Evolutionary conservation across 768 basidiomycete species (phyloP).

Genomic region (Lanmaoa pseudosensibilis): DNA sequence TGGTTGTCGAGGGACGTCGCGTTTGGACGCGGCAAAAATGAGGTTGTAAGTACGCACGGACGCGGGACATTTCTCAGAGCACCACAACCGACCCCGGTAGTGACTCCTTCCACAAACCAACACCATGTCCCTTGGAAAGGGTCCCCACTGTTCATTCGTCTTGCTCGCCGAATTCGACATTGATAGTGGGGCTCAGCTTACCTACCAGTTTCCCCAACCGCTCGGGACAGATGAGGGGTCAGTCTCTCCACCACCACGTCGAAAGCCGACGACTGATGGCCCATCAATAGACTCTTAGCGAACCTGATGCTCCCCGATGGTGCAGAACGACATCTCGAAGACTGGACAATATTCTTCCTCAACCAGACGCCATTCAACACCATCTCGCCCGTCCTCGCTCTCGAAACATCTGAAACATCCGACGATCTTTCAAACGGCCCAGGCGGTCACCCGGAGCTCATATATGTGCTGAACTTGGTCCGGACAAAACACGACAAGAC

Average conservation of each 20-base stretch:
- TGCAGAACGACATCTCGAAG: slow-evolving; percentile 90
- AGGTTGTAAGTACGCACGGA: slow-evolving; percentile 2
- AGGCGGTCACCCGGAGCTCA: slow-evolving; percentile 48
- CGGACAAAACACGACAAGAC: slow-evolving; percentile 89
- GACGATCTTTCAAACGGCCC: slow-evolving; percentile 29
- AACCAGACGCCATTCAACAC: slow-evolving; percentile 91
- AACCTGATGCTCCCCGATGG: slow-evolving; percentile 99
- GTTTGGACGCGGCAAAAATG: slow-evolving; percentile 6
- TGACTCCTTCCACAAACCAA: background rate
- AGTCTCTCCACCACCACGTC: slow-evolving; percentile 15
- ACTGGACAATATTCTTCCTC: slow-evolving; percentile 98
- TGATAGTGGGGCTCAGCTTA: slow-evolving; percentile 86
- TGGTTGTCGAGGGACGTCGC: slow-evolving; percentile 15
- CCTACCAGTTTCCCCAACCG: slow-evolving; percentile 95
- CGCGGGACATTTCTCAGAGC: slow-evolving; percentile 9
- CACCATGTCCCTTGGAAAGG: slow-evolving; percentile 54
- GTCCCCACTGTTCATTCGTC: slow-evolving; percentile 86
- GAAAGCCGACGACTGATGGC: background rate
- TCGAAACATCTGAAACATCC: slow-evolving; percentile 50
- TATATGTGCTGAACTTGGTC: slow-evolving; percentile 90
- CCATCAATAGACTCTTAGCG: slow-evolving; percentile 71
- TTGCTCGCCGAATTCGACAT: slow-evolving; percentile 99
- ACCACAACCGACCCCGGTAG: background rate
- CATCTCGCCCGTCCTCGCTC: slow-evolving; percentile 76
- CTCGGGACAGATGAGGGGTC: slow-evolving; percentile 94